Base-by-base conservation (phyloP, 2,329 filamentous ascomycete genomes). In the Venturia aucupariae region DNA sequence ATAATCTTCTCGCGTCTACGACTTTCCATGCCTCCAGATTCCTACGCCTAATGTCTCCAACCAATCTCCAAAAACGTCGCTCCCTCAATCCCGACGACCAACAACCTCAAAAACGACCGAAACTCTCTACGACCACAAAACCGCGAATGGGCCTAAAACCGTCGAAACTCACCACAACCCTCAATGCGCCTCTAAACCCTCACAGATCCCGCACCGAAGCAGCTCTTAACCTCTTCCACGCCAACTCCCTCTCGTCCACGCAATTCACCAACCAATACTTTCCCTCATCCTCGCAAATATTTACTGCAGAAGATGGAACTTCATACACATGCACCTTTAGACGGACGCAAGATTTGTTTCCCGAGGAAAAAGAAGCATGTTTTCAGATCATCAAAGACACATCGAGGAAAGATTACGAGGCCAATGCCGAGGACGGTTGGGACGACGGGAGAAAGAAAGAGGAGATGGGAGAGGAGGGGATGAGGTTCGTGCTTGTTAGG, bases 391-490 rank as follows among this genome's bases (percentile, higher is more conserved):
- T 65, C 11, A 60, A 55, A 39, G n/a, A 63, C 2, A 65, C 64
- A n/a, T 64, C 54, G 22, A 15, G 3, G 22, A 30, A 6, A 32
- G 59, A 65, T 39, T 65, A 65, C 46, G 27, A 57, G 32, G 60
- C 27, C n/a, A 38, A 38, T 32, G 39, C 54, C 7, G 32, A 41
- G 13, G 42, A 41, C n/a, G 64, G 64, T 30, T 65, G 64, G 64
- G 19, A 65, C 39, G 61, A 61, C 10, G 39, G 24, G 19, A 42
- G 46, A 27, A 65, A 65, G 38, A 30, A 27, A 4, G 41, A 38
- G 46, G 64, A 65, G 27, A 65, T 65, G 64, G 61, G 30, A 5
- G 64, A 65, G 24, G 41, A 30, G 44, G 60, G 64, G 4, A 51
- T 65, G 60, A 61, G 60, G 13, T 65, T 65, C 22, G 22, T 65